Evolutionary conservation across 2,329 filamentous ascomycete species (phyloP).

Genomic region (Botryotinia calthae): DNA sequence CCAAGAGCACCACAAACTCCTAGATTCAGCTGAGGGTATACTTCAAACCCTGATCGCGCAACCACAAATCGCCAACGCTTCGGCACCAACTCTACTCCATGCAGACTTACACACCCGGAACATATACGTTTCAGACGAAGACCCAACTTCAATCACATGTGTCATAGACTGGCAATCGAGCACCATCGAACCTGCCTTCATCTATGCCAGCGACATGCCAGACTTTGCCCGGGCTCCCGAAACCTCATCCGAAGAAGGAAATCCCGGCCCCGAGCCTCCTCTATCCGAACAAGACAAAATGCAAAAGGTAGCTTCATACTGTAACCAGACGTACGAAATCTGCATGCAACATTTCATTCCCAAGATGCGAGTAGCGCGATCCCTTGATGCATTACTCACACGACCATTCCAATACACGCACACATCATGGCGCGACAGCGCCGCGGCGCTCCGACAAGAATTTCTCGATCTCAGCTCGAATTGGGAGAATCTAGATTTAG

Average conservation of each 20-base stretch:
- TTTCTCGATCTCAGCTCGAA: not conserved
- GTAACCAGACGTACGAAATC: not conserved
- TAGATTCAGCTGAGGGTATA: constrained; percentile 35
- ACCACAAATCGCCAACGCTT: constrained; percentile 28
- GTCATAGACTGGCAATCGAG: constrained; percentile 46
- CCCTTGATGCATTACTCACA: constrained; percentile 41
- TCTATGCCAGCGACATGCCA: not conserved
- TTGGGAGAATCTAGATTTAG: not conserved
- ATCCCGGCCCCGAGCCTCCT: not conserved
- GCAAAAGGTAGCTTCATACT: not conserved
- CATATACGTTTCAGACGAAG: constrained; percentile 43
- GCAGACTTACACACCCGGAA: constrained; percentile 45
- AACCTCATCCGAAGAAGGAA: not conserved
- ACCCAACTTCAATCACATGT: constrained; percentile 41
- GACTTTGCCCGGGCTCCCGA: not conserved
- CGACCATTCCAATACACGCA: constrained; percentile 43
- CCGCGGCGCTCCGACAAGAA: constrained; percentile 38
- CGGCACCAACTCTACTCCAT: constrained; percentile 39
- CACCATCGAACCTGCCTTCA: constrained; percentile 39
- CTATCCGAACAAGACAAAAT: not conserved
- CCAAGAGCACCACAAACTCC: constrained; percentile 34
- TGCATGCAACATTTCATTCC: constrained; percentile 37
- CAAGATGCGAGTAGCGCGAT: constrained; percentile 37
- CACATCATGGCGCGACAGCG: constrained; percentile 44
- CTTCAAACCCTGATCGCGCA: constrained; percentile 32